Evolutionary conservation across 371 early-diverging fungal genomes (phyloP).

Genomic region (Rhizopus delemar): DNA sequence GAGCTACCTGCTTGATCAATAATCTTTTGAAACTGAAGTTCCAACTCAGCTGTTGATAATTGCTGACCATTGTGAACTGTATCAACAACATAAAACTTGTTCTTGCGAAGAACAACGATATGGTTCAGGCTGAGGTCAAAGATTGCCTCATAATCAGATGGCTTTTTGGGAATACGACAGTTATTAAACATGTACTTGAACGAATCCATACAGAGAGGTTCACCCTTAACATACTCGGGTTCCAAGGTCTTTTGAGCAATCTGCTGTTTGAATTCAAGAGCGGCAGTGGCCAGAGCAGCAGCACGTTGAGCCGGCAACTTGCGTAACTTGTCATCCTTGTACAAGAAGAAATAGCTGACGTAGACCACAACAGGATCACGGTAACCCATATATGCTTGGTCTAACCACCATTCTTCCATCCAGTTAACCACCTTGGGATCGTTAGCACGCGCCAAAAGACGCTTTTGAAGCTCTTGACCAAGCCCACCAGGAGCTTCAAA

Average conservation of each 20-base stretch:
- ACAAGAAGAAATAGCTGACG: conserved; percentile 83
- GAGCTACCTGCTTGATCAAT: conserved; percentile 74
- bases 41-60: conserved; percentile 82
- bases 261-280: conserved; percentile 81
- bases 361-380: conserved; percentile 93
- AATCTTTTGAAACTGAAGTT: conserved; percentile 73
- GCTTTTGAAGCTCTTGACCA: conserved; percentile 82
- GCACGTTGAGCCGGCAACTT: conserved; percentile 81
- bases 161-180: conserved; percentile 86
- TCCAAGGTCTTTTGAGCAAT: conserved; percentile 79
- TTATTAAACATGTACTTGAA: conserved; percentile 97
- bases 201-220: conserved; percentile 86
- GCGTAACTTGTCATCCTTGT: conserved; percentile 81
- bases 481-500: conserved; percentile 80
- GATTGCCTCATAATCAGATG: conserved; percentile 74
- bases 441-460: conserved; percentile 71
- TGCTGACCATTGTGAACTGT: conserved; percentile 75
- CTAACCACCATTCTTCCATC: conserved; percentile 97
- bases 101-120: conserved; percentile 85
- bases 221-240: conserved; percentile 81
- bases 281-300: conserved; percentile 85
- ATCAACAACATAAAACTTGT: conserved; percentile 85
- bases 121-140: conserved; percentile 81
- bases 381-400: conserved; percentile 90
- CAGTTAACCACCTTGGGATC: conserved; percentile 75